Evolutionary conservation across 2,329 filamentous ascomycete genomes (phyloP), one percentile per base, ranked within the genome.

Genomic region (Pyrenochaeta sp.): DNA sequence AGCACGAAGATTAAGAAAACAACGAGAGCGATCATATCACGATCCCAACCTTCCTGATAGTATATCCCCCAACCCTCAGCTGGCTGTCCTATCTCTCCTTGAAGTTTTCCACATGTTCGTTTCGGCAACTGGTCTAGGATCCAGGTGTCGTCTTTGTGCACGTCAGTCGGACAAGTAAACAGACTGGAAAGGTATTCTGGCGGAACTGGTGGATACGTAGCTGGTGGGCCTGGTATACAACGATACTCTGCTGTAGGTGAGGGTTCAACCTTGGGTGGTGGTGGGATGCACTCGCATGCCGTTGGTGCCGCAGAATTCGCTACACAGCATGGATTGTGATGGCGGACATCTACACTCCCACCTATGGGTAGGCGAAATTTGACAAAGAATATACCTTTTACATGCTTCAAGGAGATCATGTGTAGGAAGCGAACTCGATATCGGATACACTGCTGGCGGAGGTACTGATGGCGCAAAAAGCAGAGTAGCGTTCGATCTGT

Each of bases 61-160:
- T 69, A 66, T 2, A 68, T 63, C 1, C 68, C 66, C 68, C 66
- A 69, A 6, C 66, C 67, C n/a, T 66, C 61, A n/a, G 61, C 63
- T 2, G 66, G 66, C 17, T 66, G 39, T 1, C 60, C 59, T 9
- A 49, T 27, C 18, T 51, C 37, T 2, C 56, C 66, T 3, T 51
- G 49, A 7, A 72, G 51, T 30, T 63, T 43, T 3, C 67, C 65
- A 30, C 50, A 55, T 0, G 44, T 63, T 5, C 64, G 63, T 31
- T 64, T 69, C 1, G 67, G 67, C 3, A 70, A 46, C 31, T 64
- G 66, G 21, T 63, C 41, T 0, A 67, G 37, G 1, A 70, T 62
- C 60, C 60, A 67, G 0, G 50, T 61, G 4, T 69, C 60, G 0
- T 55, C 14, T 23, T 65, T 56, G 20, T 59, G 49, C 6, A 60